These are phyloP conservation scores for Geum urbanum DNA, from an alignment of 306 rosid species.

Conservation along the genomic window DNA sequence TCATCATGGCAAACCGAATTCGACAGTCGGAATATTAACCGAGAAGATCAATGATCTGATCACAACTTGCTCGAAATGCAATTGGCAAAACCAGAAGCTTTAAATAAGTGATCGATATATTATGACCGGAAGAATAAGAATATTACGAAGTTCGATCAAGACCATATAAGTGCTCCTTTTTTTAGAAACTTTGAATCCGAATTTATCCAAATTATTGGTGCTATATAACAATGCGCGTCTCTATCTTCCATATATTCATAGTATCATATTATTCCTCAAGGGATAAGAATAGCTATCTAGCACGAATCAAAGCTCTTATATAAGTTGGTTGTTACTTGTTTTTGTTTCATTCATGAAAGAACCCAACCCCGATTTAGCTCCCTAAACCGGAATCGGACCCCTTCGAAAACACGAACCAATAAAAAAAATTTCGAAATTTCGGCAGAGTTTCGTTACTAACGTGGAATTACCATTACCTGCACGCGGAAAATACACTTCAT, in stretches of 20 bases:
- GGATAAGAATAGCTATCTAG: neutral
- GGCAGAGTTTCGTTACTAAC: too few relatives aligned
- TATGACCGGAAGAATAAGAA: slow-evolving; percentile 1
- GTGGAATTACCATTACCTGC: too few relatives aligned
- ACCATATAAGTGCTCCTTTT: neutral
- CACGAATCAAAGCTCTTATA: neutral
- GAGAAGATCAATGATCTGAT: neutral
- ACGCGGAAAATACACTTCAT: too few relatives aligned
- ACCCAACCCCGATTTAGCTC: too few relatives aligned
- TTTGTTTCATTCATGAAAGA: neutral
- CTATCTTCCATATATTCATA: neutral
- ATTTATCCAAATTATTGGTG: neutral
- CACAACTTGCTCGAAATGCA: neutral
- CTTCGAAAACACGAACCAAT: too few relatives aligned
- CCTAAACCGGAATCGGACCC: too few relatives aligned
- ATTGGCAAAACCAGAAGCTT: neutral
- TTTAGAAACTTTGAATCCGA: slow-evolving; percentile 9
- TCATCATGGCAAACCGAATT: neutral
- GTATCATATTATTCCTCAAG: slow-evolving; percentile 12
- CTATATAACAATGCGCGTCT: neutral
- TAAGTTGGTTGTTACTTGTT: neutral
- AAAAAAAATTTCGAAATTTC: too few relatives aligned
- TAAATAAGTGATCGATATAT: neutral
- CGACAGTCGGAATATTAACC: neutral
- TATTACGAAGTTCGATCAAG: neutral